Evolutionary conservation across 352 stramenopile species (phyloP).

Genomic region (Phytophthora melonis): DNA sequence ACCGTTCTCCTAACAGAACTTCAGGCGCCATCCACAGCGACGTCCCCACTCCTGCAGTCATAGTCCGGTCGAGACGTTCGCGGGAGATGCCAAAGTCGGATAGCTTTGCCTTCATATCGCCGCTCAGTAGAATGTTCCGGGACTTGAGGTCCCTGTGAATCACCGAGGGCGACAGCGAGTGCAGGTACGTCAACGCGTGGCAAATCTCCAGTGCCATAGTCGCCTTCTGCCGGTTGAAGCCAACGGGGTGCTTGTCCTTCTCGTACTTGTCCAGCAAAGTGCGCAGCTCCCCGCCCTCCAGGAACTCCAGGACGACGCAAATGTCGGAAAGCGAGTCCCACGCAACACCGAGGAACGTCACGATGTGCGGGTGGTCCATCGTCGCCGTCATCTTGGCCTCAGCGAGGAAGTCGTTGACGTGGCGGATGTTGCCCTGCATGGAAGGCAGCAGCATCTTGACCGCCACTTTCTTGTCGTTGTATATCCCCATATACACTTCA

Average conservation of each 20-base stretch:
- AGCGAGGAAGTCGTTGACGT: slow-evolving; percentile 49
- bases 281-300: slow-evolving; percentile 58
- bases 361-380: slow-evolving; percentile 50
- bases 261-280: slow-evolving; percentile 44
- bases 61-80: slow-evolving; percentile 32
- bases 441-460: slow-evolving; percentile 50
- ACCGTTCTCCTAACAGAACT: slow-evolving; percentile 67
- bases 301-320: slow-evolving; percentile 56
- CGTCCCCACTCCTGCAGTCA: slow-evolving; percentile 59
- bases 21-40: slow-evolving; percentile 72
- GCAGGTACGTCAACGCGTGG: slow-evolving; percentile 51
- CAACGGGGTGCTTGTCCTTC: slow-evolving; percentile 22
- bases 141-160: slow-evolving; percentile 54
- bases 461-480: slow-evolving; percentile 43
- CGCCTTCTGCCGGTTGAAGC: slow-evolving; percentile 28
- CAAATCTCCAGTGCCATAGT: slow-evolving; percentile 47
- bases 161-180: slow-evolving; percentile 33
- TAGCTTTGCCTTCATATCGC: slow-evolving; percentile 60
- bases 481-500: slow-evolving; percentile 46
- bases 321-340: slow-evolving; percentile 57
- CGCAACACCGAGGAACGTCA: slow-evolving; percentile 49
- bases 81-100: slow-evolving; percentile 71
- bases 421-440: slow-evolving; percentile 32
- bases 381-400: slow-evolving; percentile 48
- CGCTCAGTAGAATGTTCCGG: slow-evolving; percentile 62